Evolutionary conservation across 176 grass and related monocot species (phyloP), one percentile per base, ranked within the genome.

Genomic region (Triticum turgidum): DNA sequence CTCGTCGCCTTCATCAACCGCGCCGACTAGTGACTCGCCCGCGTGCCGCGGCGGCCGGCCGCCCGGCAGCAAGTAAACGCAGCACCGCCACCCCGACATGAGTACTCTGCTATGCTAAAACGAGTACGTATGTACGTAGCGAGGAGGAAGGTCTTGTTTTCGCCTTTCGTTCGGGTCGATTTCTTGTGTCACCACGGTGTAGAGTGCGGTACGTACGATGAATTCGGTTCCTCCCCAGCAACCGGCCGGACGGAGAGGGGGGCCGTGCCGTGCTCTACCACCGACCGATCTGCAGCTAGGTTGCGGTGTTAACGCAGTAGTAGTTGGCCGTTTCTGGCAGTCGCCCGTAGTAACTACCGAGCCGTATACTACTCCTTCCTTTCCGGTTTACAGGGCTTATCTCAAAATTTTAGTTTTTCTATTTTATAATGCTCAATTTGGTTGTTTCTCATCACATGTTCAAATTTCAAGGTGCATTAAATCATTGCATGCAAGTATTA

Each of bases 1-100:
- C 41, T 93, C 52, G 85, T 85, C 65, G 65, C 42, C 52, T 93
- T 93, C 88, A 87, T 93, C 44, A 88, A 88, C 80, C 85, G 85
- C 84, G 42, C 78, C 62, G 61, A 79, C 51, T 65, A 64, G 9
- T 5, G 0, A 0, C 20, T 41, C 37, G 65, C 79, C 21, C 8
- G 39, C 41, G 3, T 30, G 29, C 29, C 29, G 29, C 29, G 29
- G 29, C 29, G 29, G 29, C 29, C 29, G 29, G 29, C 29, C 29
- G 29, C 29, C 29, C 29, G 29, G 29, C 29, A 30, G 29, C 29
- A 30, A 30, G 29, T 30, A 30, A 30, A 30, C 29, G 29, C 29
- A 30, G 49, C 15, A 2, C 68, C 20, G 68, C 67, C 17, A 30
- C 17, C 76, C 7, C 29, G 44, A 65, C 14, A 38, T 56, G 20